Base-by-base conservation (phyloP, 2,329 filamentous ascomycete genomes). In the Xylariaceae sp. region DNA sequence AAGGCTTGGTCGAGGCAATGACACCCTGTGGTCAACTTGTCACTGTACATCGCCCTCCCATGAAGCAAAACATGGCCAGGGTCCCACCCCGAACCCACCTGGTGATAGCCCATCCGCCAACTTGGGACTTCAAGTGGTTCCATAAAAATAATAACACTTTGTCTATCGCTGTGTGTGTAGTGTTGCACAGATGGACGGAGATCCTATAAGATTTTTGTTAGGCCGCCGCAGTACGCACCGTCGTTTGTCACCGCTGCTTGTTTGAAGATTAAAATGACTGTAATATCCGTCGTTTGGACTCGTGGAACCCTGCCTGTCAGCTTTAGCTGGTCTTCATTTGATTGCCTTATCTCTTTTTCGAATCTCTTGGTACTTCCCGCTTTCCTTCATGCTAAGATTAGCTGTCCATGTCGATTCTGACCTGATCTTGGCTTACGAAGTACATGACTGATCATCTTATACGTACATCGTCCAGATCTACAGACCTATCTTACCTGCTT, bases 201-300 rank as follows among this genome's bases (percentile, higher is more conserved):
- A n/a, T n/a, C n/a, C n/a, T n/a, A n/a, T n/a, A n/a, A n/a, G n/a
- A n/a, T n/a, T n/a, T n/a, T n/a, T n/a, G n/a, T n/a, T n/a, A n/a
- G n/a, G n/a, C n/a, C n/a, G n/a, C n/a, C n/a, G n/a, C n/a, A n/a
- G n/a, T n/a, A n/a, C n/a, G n/a, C n/a, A n/a, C n/a, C n/a, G 42
- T 39, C 50, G 50, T 52, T 52, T 56, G 60, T 63, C 60, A 64
- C 61, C 61, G 61, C 61, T 55, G 56, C 55, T 62, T 60, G 56
- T 40, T 58, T 40, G 34, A 45, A 57, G 58, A 59, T 62, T 62
- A 60, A 57, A 62, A 62, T 58, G 50, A 60, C 54, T 51, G 46
- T 64, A 60, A 63, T 62, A 61, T 61, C 60, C 60, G 50, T 59
- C 37, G 42, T 25, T 38, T 45, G 39, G 46, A 56, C 59, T 50